phyloP scores from a whole-genome alignment of 1,284 basidiomycete genomes.

The Trametes pubescens region DNA sequence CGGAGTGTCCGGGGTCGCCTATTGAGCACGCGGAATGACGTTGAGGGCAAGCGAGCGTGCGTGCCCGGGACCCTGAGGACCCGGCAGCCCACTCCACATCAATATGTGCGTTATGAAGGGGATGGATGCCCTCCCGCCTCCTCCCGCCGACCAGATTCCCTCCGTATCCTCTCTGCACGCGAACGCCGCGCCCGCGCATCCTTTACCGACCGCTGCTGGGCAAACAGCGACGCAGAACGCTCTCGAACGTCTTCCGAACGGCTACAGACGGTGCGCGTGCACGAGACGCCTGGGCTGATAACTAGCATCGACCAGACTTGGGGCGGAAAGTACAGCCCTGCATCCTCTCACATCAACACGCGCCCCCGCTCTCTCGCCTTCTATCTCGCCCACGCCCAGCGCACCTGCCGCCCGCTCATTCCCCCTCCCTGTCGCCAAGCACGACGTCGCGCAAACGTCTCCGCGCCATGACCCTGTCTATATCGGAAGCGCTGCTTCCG shows the following conservation, averaged over 20 bases:
- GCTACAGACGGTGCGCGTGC: neutral
- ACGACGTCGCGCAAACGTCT: neutral
- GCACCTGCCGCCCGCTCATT: neutral
- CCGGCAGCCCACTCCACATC: conserved; percentile 12
- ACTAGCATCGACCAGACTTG: neutral
- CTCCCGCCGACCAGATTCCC: neutral
- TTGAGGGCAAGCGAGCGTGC: conserved; percentile 1
- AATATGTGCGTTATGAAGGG: neutral
- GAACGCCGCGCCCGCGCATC: neutral
- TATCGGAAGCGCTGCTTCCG: conserved; percentile 64
- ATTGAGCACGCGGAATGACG: conserved; percentile 3
- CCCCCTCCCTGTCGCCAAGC: conserved; percentile 8
- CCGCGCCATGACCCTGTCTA: conserved; percentile 43
- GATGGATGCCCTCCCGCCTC: neutral
- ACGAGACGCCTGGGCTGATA: conserved; percentile 2
- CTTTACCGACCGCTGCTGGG: neutral
- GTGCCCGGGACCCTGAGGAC: conserved; percentile 14
- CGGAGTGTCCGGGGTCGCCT: conserved; percentile 5
- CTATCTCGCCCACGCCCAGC: neutral
- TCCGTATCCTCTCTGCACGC: conserved; percentile 3
- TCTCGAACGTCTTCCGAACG: no score
- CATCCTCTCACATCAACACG: conserved; percentile 17
- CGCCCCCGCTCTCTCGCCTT: conserved; percentile 1
- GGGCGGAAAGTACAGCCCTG: conserved; percentile 16
- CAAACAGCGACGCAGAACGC: neutral